These are phyloP conservation scores for Talaromyces islandicus DNA, from an alignment of 2,329 filamentous ascomycete genomes.

Conservation along the genomic window DNA sequence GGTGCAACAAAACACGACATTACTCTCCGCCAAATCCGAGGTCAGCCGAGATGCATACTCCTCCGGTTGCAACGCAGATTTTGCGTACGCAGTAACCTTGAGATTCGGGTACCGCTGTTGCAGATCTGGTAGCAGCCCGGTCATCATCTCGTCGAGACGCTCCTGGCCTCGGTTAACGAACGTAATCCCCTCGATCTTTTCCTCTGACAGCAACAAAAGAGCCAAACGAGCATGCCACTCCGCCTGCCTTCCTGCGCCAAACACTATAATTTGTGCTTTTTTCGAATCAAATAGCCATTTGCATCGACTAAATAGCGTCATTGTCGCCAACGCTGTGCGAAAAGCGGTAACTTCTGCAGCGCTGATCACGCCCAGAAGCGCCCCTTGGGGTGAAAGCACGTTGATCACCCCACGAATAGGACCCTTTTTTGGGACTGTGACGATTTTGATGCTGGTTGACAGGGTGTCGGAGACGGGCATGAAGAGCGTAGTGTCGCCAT, in stretches of 20 bases:
- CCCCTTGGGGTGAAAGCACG: slow-evolving; percentile 58
- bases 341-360: slow-evolving; percentile 73
- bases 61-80: background rate
- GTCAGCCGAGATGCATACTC: slow-evolving; percentile 30
- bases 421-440: slow-evolving; percentile 49
- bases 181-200: slow-evolving; percentile 57
- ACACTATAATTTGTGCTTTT: slow-evolving; percentile 37
- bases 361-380: slow-evolving; percentile 62
- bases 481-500: slow-evolving; percentile 57
- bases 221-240: slow-evolving; percentile 46
- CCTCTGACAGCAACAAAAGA: slow-evolving; percentile 26
- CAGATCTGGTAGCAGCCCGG: slow-evolving; percentile 25
- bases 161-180: slow-evolving; percentile 66
- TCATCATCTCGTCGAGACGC: slow-evolving; percentile 47
- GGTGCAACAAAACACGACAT: slow-evolving; percentile 47
- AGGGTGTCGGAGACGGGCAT: slow-evolving; percentile 64
- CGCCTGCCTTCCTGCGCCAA: slow-evolving; percentile 46
- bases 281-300: slow-evolving; percentile 10
- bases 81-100: slow-evolving; percentile 30
- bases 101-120: slow-evolving; percentile 31
- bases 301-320: slow-evolving; percentile 55
- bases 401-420: slow-evolving; percentile 62
- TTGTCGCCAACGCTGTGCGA: slow-evolving; percentile 67
- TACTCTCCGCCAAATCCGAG: slow-evolving; percentile 25
- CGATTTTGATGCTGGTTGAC: slow-evolving; percentile 66